Evolutionary conservation across 225 moss, liverwort and hornwort species (phyloP), one percentile per base, ranked within the genome.

Genomic region (Sphagnum contortum): DNA sequence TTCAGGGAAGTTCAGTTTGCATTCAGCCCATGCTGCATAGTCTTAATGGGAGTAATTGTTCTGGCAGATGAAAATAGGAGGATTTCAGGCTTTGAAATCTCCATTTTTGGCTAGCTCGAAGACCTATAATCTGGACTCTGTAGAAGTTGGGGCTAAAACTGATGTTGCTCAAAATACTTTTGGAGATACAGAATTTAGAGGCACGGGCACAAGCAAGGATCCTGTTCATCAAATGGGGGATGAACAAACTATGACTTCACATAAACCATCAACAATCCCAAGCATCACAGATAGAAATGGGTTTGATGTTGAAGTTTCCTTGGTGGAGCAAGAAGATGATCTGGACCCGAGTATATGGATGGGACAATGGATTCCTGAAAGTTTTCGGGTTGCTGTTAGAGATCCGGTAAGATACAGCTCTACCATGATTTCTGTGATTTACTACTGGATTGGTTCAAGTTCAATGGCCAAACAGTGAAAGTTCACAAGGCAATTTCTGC

Each of bases 71-170:
- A 86, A 79, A 69, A 73, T 96, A 70, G 90, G 90, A 63, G 95
- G 95, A 60, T 76, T 96, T 69, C 95, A 92, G 70, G 89, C 92
- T 10, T 70, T 92, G 69, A 90, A 90, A 71, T 84, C 84, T 60
- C 62, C 62, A 49, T 48, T 67, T 59, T 48, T 80, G 29, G 57
- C 67, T 49, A 62, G 14, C 56, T 57, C 44, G 57, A 29, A 64
- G 48, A 44, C 69, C 44, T 69, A 9, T 52, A 11, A 47, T 45
- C 51, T 0, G 50, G 61, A 45, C 48, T 44, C 60, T 11, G 58
- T 12, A 58, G 44, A 13, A 44, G 58, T 13, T 11, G 57, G 4
- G 2, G 4, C 4, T 5, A 5, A 11, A 11, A 13, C 11, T 57
- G 57, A 13, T 4, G 12, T 57, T 57, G 9, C 5, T 6, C 29